Evolutionary conservation across 2,329 filamentous ascomycete species (phyloP).

Genomic region (Ampelomyces quisqualis): DNA sequence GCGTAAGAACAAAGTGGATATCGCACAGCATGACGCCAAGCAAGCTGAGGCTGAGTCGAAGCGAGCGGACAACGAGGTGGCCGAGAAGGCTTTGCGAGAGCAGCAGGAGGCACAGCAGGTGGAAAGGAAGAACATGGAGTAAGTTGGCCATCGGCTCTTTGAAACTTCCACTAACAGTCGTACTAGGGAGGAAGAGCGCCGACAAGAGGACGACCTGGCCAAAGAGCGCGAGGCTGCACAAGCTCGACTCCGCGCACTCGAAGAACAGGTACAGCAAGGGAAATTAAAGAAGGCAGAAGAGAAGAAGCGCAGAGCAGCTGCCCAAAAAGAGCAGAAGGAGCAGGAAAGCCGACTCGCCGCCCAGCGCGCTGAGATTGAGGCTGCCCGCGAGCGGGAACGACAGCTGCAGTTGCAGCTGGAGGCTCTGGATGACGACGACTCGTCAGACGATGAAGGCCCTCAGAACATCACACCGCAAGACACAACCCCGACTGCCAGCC

Average conservation of each 20-base stretch:
- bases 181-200: slow-evolving; percentile 67
- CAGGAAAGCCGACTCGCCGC: slow-evolving; percentile 82
- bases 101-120: slow-evolving; percentile 76
- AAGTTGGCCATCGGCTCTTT: slow-evolving; percentile 51
- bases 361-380: slow-evolving; percentile 88
- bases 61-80: slow-evolving; percentile 58
- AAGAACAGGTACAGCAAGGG: slow-evolving; percentile 89
- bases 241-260: slow-evolving; percentile 80
- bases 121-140: slow-evolving; percentile 78
- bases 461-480: slow-evolving; percentile 66
- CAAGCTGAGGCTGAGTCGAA: slow-evolving; percentile 57
- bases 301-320: slow-evolving; percentile 87
- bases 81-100: slow-evolving; percentile 59
- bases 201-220: slow-evolving; percentile 77
- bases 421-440: slow-evolving; percentile 66
- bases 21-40: slow-evolving; percentile 57
- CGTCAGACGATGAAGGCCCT: slow-evolving; percentile 74
- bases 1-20: slow-evolving; percentile 65
- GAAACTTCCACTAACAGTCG: slow-evolving; percentile 24
- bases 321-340: slow-evolving; percentile 80
- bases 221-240: slow-evolving; percentile 78
- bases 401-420: slow-evolving; percentile 88
- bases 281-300: slow-evolving; percentile 97
- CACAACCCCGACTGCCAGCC: slow-evolving; percentile 60
- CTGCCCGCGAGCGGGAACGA: slow-evolving; percentile 82